Conservation (phyloP, 805 yeast genomes). For the Starmera pachycereana region DNA sequence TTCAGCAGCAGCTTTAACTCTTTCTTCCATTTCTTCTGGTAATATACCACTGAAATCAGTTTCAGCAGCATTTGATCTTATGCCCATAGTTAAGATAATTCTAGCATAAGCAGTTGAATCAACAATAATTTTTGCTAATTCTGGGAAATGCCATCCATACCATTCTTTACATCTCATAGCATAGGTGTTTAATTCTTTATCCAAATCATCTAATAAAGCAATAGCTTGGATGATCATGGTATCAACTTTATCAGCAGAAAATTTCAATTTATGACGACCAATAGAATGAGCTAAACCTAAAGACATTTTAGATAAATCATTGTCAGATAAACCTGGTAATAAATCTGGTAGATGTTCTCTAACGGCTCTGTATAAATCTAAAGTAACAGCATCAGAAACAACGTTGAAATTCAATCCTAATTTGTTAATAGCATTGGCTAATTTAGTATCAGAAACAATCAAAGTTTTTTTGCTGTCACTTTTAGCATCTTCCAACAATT, state of each 20-base stretch:
- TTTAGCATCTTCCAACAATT: slow-evolving; percentile 64
- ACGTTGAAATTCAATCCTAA: slow-evolving; percentile 80
- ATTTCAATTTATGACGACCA: slow-evolving; percentile 96
- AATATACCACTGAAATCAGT: slow-evolving; percentile 84
- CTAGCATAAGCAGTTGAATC: slow-evolving; percentile 96
- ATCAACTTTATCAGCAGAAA: slow-evolving; percentile 96
- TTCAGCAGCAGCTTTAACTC: slow-evolving; percentile 93
- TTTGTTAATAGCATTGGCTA: slow-evolving; percentile 94
- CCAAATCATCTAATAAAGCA: slow-evolving; percentile 91
- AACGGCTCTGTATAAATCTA: slow-evolving; percentile 91
- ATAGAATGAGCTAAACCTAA: slow-evolving; percentile 97
- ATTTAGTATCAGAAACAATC: slow-evolving; percentile 89
- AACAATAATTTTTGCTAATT: slow-evolving; percentile 91
- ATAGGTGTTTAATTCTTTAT: slow-evolving; percentile 94
- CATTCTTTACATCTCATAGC: slow-evolving; percentile 99
- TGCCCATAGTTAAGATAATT: slow-evolving; percentile 87
- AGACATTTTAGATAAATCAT: slow-evolving; percentile 86
- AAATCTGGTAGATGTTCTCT: slow-evolving; percentile 90
- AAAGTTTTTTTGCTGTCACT: slow-evolving; percentile 77
- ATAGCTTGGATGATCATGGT: slow-evolving; percentile 99
- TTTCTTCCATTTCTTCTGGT: slow-evolving; percentile 89
- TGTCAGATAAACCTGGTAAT: slow-evolving; percentile 84
- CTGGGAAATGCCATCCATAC: slow-evolving; percentile 99
- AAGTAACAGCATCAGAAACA: slow-evolving; percentile 89
- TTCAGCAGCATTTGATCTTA: slow-evolving; percentile 82